Percentiles rank a stretch among this genome's conserved stretches.
phyloP scores from a whole-genome alignment of 2,329 filamentous ascomycete genomes.

The Aureobasidium lini region DNA sequence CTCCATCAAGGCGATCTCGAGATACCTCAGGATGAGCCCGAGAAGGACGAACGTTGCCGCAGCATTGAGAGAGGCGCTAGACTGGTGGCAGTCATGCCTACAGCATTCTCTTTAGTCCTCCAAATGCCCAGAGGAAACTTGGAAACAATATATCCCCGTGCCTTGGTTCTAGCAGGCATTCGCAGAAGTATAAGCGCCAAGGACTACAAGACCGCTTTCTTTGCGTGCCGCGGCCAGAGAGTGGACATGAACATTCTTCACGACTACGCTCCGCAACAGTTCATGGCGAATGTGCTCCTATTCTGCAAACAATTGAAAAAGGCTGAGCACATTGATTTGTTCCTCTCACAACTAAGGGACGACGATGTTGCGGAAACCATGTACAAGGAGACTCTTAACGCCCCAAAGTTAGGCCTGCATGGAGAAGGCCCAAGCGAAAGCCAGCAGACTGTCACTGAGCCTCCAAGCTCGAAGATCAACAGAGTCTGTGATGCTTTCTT shows the following conservation, averaged over 20 bases:
- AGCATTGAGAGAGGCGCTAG: slow-evolving; percentile 84
- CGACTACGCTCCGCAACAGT: slow-evolving; percentile 82
- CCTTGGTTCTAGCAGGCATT: slow-evolving; percentile 86
- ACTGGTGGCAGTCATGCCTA: slow-evolving; percentile 82
- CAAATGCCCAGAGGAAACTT: slow-evolving; percentile 96
- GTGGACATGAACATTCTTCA: slow-evolving; percentile 98
- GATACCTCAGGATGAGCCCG: slow-evolving; percentile 78
- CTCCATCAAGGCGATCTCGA: slow-evolving; percentile 62
- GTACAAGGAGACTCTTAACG: slow-evolving; percentile 75
- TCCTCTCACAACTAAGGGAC: slow-evolving; percentile 74
- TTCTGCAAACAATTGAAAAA: slow-evolving; percentile 83
- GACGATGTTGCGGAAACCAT: slow-evolving; percentile 92
- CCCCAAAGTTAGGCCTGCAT: slow-evolving; percentile 22
- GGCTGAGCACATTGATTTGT: slow-evolving; percentile 77
- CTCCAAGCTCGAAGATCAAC: slow-evolving; percentile 63
- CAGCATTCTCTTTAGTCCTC: slow-evolving; percentile 74
- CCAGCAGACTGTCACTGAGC: not conserved
- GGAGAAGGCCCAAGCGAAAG: slow-evolving; percentile 6
- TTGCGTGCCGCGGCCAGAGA: slow-evolving; percentile 81
- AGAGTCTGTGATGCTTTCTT: slow-evolving; percentile 80
- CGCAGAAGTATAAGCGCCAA: slow-evolving; percentile 70
- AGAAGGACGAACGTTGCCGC: slow-evolving; percentile 84
- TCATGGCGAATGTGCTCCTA: slow-evolving; percentile 64
- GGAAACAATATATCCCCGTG: slow-evolving; percentile 88
- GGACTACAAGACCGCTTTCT: slow-evolving; percentile 77